A percentile compares a stretch with the other conserved stretches of the same genome.
Conservation (phyloP, 164 flowering plant genomes). For the Annona squamosa region DNA sequence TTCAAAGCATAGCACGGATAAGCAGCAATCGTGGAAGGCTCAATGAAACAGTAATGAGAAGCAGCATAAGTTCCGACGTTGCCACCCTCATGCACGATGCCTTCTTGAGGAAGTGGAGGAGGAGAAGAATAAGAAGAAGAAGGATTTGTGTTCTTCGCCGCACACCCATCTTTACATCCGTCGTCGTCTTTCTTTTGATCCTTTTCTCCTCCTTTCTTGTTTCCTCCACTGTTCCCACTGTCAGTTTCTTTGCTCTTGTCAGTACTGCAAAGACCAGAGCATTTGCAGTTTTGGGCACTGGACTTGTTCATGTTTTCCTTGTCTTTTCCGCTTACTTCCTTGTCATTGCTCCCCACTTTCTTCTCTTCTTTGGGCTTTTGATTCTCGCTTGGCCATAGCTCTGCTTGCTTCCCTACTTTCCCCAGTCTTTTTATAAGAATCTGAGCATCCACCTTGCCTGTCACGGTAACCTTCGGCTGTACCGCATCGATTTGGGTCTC, state of each 20-base stretch:
- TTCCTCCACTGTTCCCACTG: constrained; percentile 6
- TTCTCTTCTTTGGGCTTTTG: constrained; percentile 19
- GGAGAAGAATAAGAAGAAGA: too few relatives aligned
- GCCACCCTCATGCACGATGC: constrained; percentile 15
- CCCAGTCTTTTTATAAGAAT: constrained; percentile 35
- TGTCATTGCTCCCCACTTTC: constrained; percentile 7
- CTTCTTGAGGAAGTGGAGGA: constrained; percentile 12
- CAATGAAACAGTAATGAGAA: constrained; percentile 13
- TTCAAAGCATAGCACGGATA: constrained; percentile 21
- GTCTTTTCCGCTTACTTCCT: constrained; percentile 5
- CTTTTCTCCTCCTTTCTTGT: constrained; percentile 7
- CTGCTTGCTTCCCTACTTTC: constrained; percentile 47
- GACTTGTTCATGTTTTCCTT: constrained; percentile 14
- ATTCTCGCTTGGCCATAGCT: constrained; percentile 23
- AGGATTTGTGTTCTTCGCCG: constrained; percentile 5
- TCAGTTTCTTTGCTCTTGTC: constrained; percentile 10
- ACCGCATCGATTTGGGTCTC: constrained; percentile 33
- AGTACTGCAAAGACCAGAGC: constrained; percentile 3
- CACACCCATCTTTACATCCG: neutral
- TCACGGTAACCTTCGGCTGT: constrained; percentile 39
- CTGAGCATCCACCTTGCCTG: constrained; percentile 40
- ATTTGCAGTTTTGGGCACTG: constrained; percentile 16
- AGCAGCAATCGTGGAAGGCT: constrained; percentile 17
- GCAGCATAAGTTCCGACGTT: constrained; percentile 3
- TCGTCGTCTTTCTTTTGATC: constrained; percentile 7